Evolutionary conservation across 169 alveolate species (phyloP).

Genomic region (Eimeria falciformis): DNA sequence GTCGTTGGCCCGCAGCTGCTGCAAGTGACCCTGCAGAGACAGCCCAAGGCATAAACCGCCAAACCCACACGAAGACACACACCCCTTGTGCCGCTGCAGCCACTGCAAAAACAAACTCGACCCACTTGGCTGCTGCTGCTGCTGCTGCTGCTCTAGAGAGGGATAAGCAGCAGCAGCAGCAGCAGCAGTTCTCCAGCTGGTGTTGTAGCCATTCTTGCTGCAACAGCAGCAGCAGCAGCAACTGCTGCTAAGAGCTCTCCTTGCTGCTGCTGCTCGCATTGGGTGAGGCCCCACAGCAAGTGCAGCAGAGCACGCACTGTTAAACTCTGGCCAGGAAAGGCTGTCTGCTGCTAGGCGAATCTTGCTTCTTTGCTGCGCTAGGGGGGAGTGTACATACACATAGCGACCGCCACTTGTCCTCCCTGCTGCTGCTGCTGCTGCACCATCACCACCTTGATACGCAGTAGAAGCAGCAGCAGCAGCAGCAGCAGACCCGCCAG

Average conservation of each 20-base stretch:
- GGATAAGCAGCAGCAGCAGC: not conserved
- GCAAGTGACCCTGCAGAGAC: not conserved
- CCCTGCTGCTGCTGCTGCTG: not conserved
- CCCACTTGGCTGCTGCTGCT: too few species aligned
- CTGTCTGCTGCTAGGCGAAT: not conserved
- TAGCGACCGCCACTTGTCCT: not conserved
- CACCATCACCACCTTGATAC: not conserved
- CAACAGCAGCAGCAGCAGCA: not conserved
- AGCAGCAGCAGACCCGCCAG: not conserved
- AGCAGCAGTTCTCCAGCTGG: too few species aligned
- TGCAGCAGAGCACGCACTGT: not conserved
- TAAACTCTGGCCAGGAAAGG: not conserved
- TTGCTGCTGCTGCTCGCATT: not conserved
- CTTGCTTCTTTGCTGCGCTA: not conserved
- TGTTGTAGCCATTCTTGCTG: too few species aligned
- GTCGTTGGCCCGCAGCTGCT: not conserved
- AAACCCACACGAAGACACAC: not conserved
- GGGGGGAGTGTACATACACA: not conserved
- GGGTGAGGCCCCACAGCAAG: not conserved
- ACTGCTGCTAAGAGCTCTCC: not conserved
- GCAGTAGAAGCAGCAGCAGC: not conserved
- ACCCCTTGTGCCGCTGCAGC: not conserved
- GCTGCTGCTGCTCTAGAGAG: not conserved
- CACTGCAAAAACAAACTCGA: not conserved
- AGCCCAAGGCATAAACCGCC: not conserved